phyloP scores from a whole-genome alignment of 257 asterid genomes.

The Handroanthus guayacan region DNA sequence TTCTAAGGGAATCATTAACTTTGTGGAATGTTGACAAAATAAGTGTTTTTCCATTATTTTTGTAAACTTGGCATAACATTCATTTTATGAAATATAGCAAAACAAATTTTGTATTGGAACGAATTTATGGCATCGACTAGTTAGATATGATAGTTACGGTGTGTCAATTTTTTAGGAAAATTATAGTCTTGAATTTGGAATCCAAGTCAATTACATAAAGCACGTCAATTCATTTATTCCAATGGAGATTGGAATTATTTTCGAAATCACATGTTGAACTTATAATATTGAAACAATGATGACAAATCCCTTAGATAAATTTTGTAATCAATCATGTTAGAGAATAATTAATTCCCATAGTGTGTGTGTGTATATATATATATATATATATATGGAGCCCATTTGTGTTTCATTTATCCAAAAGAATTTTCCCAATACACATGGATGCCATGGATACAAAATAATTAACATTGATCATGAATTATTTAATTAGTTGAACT shows the following conservation, averaged over 20 bases:
- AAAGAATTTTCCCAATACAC: not conserved
- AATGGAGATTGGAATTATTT: not conserved
- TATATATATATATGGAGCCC: too few species aligned
- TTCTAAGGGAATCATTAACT: not conserved
- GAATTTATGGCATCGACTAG: not conserved
- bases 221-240: too few species aligned
- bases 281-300: not conserved
- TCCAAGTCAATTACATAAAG: too few species aligned
- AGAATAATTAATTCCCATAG: not conserved
- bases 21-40: not conserved
- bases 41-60: not conserved
- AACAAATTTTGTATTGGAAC: not conserved
- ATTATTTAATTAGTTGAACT: not conserved
- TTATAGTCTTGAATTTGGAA: not conserved
- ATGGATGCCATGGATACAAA: conserved; percentile 2
- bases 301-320: too few species aligned
- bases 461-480: conserved; percentile 1
- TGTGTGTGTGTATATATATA: too few species aligned
- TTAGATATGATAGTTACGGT: not conserved
- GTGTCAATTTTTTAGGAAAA: too few species aligned
- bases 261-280: conserved; percentile 4
- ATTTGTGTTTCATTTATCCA: not conserved
- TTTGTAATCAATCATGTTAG: conserved; percentile 6
- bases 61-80: not conserved
- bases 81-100: conserved; percentile 1